Evolutionary conservation across 768 basidiomycete species (phyloP).

Genomic region (Omphalotus guepiniiformis): DNA sequence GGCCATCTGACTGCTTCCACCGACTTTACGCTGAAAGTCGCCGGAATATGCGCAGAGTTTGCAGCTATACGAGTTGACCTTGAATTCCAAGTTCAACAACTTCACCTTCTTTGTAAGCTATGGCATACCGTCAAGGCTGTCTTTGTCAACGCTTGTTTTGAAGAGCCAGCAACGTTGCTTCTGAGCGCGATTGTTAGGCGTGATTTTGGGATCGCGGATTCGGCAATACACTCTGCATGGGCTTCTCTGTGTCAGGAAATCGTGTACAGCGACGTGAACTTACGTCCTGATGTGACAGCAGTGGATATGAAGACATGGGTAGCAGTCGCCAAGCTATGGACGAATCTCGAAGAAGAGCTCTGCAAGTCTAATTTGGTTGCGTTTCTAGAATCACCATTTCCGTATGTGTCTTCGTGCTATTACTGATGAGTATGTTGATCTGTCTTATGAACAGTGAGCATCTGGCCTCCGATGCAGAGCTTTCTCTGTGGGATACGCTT

Average conservation of each 20-base stretch:
- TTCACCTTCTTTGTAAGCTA: constrained; percentile 39
- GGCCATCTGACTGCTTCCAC: constrained; percentile 31
- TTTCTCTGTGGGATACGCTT: constrained; percentile 1
- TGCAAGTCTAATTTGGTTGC: background rate
- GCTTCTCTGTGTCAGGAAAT: constrained; percentile 43
- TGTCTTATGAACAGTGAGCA: constrained; percentile 38
- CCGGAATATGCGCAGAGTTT: constrained; percentile 18
- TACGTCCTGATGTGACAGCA: constrained; percentile 28
- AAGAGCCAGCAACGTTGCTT: constrained; percentile 40
- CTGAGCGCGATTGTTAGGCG: constrained; percentile 41
- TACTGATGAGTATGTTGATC: constrained; percentile 33
- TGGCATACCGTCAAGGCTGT: constrained; percentile 51
- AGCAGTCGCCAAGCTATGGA: background rate
- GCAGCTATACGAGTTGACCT: constrained; percentile 19
- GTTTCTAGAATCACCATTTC: constrained; percentile 1
- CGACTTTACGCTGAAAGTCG: constrained; percentile 25
- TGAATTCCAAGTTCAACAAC: constrained; percentile 29
- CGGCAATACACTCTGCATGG: constrained; percentile 40
- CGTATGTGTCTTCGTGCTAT: constrained; percentile 22
- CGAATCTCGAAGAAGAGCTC: background rate
- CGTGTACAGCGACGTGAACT: constrained; percentile 34
- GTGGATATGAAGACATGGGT: constrained; percentile 20
- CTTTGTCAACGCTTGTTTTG: constrained; percentile 37
- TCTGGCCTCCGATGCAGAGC: constrained; percentile 10
- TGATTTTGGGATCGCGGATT: constrained; percentile 36